Evolutionary conservation across 2,329 filamentous ascomycete genomes (phyloP), one percentile per base, ranked within the genome.

Genomic region (Colletotrichum australisinense): DNA sequence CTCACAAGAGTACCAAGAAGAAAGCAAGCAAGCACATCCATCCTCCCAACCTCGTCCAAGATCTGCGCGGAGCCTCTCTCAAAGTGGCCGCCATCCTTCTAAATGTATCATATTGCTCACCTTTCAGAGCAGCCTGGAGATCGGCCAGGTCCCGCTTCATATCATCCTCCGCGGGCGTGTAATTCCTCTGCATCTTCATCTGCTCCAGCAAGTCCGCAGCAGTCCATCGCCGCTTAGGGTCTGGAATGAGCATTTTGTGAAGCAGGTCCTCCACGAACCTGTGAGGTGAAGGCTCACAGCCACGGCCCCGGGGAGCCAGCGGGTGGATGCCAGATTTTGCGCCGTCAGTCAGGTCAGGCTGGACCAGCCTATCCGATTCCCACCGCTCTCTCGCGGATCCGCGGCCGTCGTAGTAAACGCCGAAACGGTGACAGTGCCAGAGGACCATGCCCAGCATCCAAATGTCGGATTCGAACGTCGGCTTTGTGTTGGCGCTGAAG

Each of bases 401-500:
- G 26, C 56, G 56, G 56, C 56, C 56, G 56, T 32, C 14, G 56
- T 28, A 32, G 49, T 62, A 14, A 7, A 28, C 16, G n/a, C 64
- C 69, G 53, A 42, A 55, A 4, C 32, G 55, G 22, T 71, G 71
- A 19, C 57, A 56, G n/a, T 70, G 56, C 56, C 8, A 22, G 30
- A 73, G 38, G 11, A 24, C 35, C 71, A 57, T 42, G 5, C 71
- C 71, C 0, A 73, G 56, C 71, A 71, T 69, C 71, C 71, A 73
- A 26, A 73, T 28, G 19, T 73, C 71, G 1, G 66, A 24, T 53
- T 19, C 4, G 5, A 30, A 8, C 0, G 70, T 52, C 42, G 70
- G 55, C 28, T 63, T 64, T 58, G 19, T 22, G 42, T n/a, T 49
- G 19, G 42, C 19, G 8, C 19, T 49, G 19, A 49, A 9, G 19